Evolutionary conservation across 257 asterid genomes (phyloP), one percentile per base, ranked within the genome.

Genomic region (Capsicum pubescens): DNA sequence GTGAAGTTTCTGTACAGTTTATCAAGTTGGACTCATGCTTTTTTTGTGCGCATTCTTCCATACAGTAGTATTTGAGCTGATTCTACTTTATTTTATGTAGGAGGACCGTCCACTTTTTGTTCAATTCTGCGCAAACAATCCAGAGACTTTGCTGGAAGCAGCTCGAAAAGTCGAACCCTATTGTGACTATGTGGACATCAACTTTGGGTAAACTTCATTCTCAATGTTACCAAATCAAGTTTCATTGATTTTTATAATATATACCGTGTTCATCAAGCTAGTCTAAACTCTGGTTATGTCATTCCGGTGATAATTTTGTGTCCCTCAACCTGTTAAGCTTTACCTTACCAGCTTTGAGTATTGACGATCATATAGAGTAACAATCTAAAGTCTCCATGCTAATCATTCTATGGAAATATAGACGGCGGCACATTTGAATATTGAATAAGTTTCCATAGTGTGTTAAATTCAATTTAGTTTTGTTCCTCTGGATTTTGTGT

Each of bases 81-180:
- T 68, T 58, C 68, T 82, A 36, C n/a, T 54, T 70, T 44, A 9
- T 84, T 57, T 60, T 16, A 21, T 83, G 87, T 90, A 94, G 98
- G 99, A 93, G 88, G 99, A 97, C 50, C 92, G 98, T 85, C 99
- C 98, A 17, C 87, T 97, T 66, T 95, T 97, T 87, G 98, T 97
- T 90, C 99, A 97, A 86, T 97, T 97, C 74, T 97, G 99, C 79
- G 99, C 98, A 3, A 97, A 97, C 90, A 97, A 97, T 90, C 99
- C 99, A 7, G 92, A 92, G 82, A 83, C 87, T 82, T 87, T 97
- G 88, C 87, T 97, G 87, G 94, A 92, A 87, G 98, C 99, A 55
- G 99, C 99, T 10, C 86, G 91, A 87, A 95, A 89, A 86, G 98
- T 97, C 5, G 97, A 97, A 90, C 92, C 95, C 5, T 86, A 79